Conservation (phyloP, 2,329 filamentous ascomycete species). For the Exophiala phaeomuriformis region DNA sequence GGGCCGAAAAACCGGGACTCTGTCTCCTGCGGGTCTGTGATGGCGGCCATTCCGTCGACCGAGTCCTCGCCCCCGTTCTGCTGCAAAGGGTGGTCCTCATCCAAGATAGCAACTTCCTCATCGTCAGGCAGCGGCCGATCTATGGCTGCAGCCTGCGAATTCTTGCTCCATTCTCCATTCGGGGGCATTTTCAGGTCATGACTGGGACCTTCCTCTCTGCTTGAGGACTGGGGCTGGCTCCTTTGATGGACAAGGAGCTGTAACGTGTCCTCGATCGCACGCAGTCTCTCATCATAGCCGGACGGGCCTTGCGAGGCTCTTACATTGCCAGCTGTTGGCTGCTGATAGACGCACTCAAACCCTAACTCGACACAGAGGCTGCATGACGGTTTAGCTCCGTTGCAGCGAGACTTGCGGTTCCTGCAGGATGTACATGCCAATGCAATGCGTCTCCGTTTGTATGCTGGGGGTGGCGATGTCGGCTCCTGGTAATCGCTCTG, state of each 20-base stretch:
- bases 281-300: slow-evolving; percentile 18
- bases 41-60: slow-evolving; percentile 34
- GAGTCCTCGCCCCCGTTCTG: slow-evolving; percentile 26
- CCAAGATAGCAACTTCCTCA: slow-evolving; percentile 19
- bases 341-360: slow-evolving; percentile 40
- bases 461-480: slow-evolving; percentile 15
- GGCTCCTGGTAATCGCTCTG: slow-evolving; percentile 12
- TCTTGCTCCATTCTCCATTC: no score
- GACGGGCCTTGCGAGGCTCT: slow-evolving; percentile 4
- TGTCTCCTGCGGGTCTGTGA: slow-evolving; percentile 34
- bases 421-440: slow-evolving; percentile 37
- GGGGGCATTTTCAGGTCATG: no score
- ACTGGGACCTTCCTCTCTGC: no score
- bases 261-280: slow-evolving; percentile 20
- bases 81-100: slow-evolving; percentile 10
- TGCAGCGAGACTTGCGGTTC: slow-evolving; percentile 36
- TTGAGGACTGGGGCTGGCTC: background rate
- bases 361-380: slow-evolving; percentile 37
- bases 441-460: slow-evolving; percentile 35
- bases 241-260: slow-evolving; percentile 16
- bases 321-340: slow-evolving; percentile 15
- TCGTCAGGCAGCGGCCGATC: slow-evolving; percentile 6
- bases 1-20: slow-evolving; percentile 35
- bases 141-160: background rate
- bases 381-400: slow-evolving; percentile 39